Base-by-base conservation (phyloP, 495 filamentous ascomycete species). In the Thermochaetoides thermophila region DNA sequence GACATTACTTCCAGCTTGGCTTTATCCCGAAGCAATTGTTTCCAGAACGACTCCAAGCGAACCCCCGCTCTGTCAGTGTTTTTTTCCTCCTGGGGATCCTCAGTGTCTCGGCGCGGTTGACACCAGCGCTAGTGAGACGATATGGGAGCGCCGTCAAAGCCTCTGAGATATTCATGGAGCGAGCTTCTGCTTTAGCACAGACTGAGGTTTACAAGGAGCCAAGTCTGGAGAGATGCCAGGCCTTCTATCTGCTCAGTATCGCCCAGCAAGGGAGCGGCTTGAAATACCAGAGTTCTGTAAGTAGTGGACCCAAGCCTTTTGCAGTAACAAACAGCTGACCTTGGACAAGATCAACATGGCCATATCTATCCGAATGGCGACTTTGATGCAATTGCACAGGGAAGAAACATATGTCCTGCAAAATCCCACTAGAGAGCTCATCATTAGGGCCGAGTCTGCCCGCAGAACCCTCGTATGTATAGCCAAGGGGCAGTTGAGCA, bases 21-120 rank as follows among this genome's bases (percentile, higher is more conserved):
- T 69, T 69, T 39, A 62, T 69, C 17, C 65, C 61, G 5, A 69
- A 67, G 51, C 51, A 59, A 36, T 37, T 50, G 35, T 69, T 68
- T 27, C 50, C 58, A 5, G 46, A 57, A 28, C 48, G 49, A 3
- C 52, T 69, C 14, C 40, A 45, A 24, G 55, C 53, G 10, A 56
- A 58, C 23, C 49, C 50, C 24, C 45, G 53, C 10, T 55, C 55
- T 19, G 45, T 64, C 38, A 66, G 58, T 48, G 50, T 55, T 14
- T 69, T 69, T 36, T 54, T 66, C 17, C 43, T 67, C 29, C 43
- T 69, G 5, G 50, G 54, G 12, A 55, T 69, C 21, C 51, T 69
- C 18, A 58, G 63, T 35, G 50, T 68, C 29, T 60, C 63, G 25
- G 60, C 65, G 4, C 49, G 65, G 16, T 53, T 66, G 37, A 64